Conservation (phyloP, 108 stramenopile species). For the Nannochloropsis granulata region DNA sequence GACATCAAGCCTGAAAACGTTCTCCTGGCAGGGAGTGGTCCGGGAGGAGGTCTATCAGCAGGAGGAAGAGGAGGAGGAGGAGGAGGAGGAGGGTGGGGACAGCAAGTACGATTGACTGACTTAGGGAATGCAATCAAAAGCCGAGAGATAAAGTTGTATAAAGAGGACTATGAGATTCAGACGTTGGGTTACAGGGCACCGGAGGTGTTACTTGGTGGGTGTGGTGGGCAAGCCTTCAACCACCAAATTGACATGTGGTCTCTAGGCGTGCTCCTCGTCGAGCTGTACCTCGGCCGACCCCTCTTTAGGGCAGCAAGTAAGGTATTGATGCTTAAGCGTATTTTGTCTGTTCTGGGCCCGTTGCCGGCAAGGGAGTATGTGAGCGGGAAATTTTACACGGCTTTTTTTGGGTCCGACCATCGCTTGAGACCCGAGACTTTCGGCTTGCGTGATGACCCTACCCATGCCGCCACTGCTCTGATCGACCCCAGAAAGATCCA, state of each 20-base stretch:
- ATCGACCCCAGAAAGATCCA: neutral
- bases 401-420: constrained; percentile 7
- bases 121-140: constrained; percentile 24
- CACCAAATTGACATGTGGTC: constrained; percentile 24
- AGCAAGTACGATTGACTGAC: constrained; percentile 2
- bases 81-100: neutral
- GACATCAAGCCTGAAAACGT: constrained; percentile 12
- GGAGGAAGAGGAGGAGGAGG: neutral
- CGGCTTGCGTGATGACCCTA: neutral
- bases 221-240: constrained; percentile 17
- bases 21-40: neutral
- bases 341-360: constrained; percentile 9
- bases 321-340: neutral
- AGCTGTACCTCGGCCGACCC: constrained; percentile 19
- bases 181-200: constrained; percentile 30
- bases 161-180: constrained; percentile 22
- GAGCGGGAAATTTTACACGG: constrained; percentile 9
- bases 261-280: constrained; percentile 21
- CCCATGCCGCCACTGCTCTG: neutral
- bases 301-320: constrained; percentile 17
- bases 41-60: neutral
- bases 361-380: constrained; percentile 3
- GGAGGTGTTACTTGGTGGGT: constrained; percentile 3
- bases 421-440: neutral
- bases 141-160: constrained; percentile 14